These are phyloP conservation scores for Penicillium decumbens DNA, from an alignment of 2,329 filamentous ascomycete species.

Conservation along the genomic window DNA sequence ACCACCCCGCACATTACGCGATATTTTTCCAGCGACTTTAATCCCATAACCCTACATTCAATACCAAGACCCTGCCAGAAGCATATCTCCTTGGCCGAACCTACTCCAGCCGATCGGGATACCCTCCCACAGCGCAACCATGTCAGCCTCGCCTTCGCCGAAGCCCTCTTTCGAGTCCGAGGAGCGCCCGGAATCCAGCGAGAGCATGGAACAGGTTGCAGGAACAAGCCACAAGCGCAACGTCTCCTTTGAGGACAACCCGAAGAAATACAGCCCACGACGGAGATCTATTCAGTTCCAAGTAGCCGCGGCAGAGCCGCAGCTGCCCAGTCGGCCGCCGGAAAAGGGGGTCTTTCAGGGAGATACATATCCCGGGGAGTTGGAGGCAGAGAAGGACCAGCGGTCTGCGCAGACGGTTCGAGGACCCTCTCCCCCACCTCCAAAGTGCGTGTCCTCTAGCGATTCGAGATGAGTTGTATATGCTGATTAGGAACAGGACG, in stretches of 20 bases:
- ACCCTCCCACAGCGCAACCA: slow-evolving; percentile 5
- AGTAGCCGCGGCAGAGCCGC: slow-evolving; percentile 27
- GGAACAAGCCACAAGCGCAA: slow-evolving; percentile 19
- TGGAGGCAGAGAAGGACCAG: slow-evolving; percentile 24
- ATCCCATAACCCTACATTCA: too few relatives aligned
- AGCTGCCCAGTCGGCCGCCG: slow-evolving; percentile 26
- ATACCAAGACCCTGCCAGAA: neutral
- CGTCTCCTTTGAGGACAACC: slow-evolving; percentile 21
- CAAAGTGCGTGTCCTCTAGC: slow-evolving; percentile 32
- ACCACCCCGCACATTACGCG: neutral
- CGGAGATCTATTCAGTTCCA: slow-evolving; percentile 41
- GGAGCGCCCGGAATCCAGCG: slow-evolving; percentile 9
- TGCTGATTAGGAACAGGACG: slow-evolving; percentile 41
- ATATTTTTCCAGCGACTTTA: neutral
- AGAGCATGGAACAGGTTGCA: slow-evolving; percentile 11
- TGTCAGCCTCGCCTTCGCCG: slow-evolving; percentile 20
- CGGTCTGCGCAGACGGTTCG: slow-evolving; percentile 24
- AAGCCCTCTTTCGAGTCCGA: slow-evolving; percentile 19
- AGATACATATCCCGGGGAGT: slow-evolving; percentile 11
- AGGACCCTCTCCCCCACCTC: slow-evolving; percentile 39
- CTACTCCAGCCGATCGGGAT: neutral
- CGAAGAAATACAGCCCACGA: slow-evolving; percentile 24
- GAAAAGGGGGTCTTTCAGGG: slow-evolving; percentile 25
- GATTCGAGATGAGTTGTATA: neutral
- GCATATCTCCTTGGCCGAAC: neutral